Evolutionary conservation across 2,329 filamentous ascomycete species (phyloP).

Genomic region (Daldinia eschscholtzii): DNA sequence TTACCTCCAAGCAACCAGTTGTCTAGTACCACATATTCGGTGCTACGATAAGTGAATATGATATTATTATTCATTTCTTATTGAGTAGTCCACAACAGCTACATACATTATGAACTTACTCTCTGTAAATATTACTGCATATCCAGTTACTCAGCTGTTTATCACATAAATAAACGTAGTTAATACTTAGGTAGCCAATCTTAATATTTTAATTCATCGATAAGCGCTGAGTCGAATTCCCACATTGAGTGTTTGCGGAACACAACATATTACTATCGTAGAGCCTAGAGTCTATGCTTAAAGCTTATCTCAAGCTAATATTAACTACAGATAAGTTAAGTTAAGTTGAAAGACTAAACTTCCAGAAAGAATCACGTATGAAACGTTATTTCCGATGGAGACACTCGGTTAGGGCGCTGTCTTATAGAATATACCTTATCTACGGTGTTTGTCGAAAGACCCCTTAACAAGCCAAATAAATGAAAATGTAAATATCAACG

Average conservation of each 20-base stretch:
- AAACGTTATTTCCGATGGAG: not conserved
- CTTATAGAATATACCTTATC: not conserved
- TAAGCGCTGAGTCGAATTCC: not conserved
- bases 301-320: not conserved
- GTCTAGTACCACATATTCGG: not conserved
- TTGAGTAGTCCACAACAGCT: not conserved
- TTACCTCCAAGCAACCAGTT: not conserved
- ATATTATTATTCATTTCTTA: not conserved
- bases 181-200: not conserved
- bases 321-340: not conserved
- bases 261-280: not conserved
- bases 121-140: not conserved
- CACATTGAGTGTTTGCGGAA: not conserved
- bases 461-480: not conserved
- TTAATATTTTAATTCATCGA: not conserved
- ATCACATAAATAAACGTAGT: not conserved
- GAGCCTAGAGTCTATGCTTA: not conserved
- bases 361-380: too few species aligned
- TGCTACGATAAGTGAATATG: not conserved
- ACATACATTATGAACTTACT: not conserved
- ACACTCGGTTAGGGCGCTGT: too few species aligned
- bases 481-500: not conserved
- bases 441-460: not conserved
- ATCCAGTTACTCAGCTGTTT: not conserved
- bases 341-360: too few species aligned